Conservation (phyloP, 345 rosid genomes). For the Excoecaria cochinchinensis region DNA sequence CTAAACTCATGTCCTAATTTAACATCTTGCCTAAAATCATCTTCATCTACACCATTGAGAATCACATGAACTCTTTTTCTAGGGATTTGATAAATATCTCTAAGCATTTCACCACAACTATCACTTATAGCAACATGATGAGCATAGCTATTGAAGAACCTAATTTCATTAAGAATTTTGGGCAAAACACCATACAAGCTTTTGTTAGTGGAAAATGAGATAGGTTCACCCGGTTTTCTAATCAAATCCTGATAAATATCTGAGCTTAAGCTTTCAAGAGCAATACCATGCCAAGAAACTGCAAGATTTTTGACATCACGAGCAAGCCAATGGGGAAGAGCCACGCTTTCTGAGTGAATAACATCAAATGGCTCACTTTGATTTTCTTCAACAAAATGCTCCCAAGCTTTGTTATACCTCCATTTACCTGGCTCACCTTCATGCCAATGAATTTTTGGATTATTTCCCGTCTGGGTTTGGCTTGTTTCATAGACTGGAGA, state of each 20-base stretch:
- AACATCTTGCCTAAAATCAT: constrained; percentile 45
- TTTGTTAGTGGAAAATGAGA: constrained; percentile 47
- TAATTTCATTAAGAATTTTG: constrained; percentile 70
- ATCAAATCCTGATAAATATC: constrained; percentile 72
- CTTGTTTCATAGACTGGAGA: constrained; percentile 46
- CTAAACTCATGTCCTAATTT: constrained; percentile 52
- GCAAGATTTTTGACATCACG: constrained; percentile 59
- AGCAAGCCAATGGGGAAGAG: constrained; percentile 77
- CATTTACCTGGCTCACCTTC: constrained; percentile 74
- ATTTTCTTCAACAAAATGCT: constrained; percentile 67
- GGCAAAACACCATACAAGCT: constrained; percentile 62
- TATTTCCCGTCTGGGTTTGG: not conserved
- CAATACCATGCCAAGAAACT: constrained; percentile 95
- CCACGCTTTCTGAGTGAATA: constrained; percentile 89
- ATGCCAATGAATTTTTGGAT: constrained; percentile 58
- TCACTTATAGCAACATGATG: constrained; percentile 91
- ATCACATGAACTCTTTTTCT: constrained; percentile 80
- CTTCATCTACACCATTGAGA: constrained; percentile 77
- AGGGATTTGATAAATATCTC: constrained; percentile 88
- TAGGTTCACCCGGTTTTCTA: constrained; percentile 57
- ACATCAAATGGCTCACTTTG: constrained; percentile 57
- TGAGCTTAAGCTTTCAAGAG: constrained; percentile 80
- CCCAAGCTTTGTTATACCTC: constrained; percentile 82
- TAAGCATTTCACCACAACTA: constrained; percentile 91
- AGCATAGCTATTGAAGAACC: constrained; percentile 74